Evolutionary conservation across 352 stramenopile species (phyloP).

Genomic region (Halophytophthora polymorphica): DNA sequence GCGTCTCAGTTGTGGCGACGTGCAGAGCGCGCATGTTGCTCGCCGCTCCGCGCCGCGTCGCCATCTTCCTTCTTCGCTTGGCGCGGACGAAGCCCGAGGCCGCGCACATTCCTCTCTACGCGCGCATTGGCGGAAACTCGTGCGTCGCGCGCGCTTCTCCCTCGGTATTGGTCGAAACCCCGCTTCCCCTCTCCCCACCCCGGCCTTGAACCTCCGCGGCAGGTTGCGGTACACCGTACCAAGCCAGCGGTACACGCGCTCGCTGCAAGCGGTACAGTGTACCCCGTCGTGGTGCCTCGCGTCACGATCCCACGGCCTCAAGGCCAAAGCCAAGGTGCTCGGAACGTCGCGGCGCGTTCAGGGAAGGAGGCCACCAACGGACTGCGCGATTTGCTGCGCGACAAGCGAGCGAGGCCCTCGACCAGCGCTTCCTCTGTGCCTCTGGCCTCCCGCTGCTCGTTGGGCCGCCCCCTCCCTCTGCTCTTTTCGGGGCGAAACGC

Average conservation of each 20-base stretch:
- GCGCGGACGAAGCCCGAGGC: constrained; percentile 6
- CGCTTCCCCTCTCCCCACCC: too few species aligned
- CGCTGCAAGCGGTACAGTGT: too few species aligned
- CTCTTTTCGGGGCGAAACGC: background rate
- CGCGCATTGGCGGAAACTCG: constrained; percentile 29
- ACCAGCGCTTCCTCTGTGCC: constrained; percentile 2
- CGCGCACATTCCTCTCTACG: constrained; percentile 22
- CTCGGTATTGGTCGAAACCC: constrained; percentile 1
- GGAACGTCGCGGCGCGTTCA: constrained; percentile 29
- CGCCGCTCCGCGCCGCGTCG: too few species aligned
- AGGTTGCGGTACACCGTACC: background rate
- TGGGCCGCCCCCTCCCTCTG: background rate
- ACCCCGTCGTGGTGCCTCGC: background rate
- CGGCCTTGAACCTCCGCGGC: background rate
- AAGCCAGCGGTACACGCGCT: background rate
- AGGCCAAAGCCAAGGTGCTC: too few species aligned
- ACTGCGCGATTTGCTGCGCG: constrained; percentile 21
- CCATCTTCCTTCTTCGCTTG: too few species aligned
- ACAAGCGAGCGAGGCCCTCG: constrained; percentile 7
- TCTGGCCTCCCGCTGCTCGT: background rate
- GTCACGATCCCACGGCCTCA: background rate
- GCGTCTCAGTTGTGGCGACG: too few species aligned
- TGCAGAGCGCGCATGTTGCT: too few species aligned
- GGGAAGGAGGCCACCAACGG: constrained; percentile 27
- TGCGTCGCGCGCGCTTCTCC: background rate